These are phyloP conservation scores for Martiniozyma asiatica DNA, from an alignment of 1,139 yeast species.

Conservation along the genomic window DNA sequence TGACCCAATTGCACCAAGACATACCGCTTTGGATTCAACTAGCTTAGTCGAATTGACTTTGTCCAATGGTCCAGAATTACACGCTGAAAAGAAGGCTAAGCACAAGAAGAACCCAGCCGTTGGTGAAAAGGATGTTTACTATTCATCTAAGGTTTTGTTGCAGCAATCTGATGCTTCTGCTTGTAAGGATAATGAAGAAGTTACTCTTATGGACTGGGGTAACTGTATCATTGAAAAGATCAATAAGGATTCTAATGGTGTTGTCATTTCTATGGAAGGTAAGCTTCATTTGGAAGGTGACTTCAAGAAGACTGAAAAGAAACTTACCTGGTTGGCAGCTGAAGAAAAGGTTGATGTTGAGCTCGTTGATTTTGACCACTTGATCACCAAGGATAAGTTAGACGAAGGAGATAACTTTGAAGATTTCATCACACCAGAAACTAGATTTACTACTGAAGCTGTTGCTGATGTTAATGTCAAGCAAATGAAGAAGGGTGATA, in stretches of 20 bases:
- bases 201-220: constrained; percentile 99
- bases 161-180: constrained; percentile 87
- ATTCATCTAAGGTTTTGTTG: constrained; percentile 50
- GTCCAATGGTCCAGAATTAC: constrained; percentile 58
- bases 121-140: constrained; percentile 73
- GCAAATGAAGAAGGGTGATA: constrained; percentile 69
- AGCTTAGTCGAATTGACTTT: constrained; percentile 57
- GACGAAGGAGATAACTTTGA: constrained; percentile 93
- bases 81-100: constrained; percentile 67
- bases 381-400: constrained; percentile 89
- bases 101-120: constrained; percentile 93
- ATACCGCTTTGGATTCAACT: constrained; percentile 57
- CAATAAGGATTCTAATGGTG: constrained; percentile 38
- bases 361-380: constrained; percentile 86
- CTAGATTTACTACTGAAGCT: constrained; percentile 75
- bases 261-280: constrained; percentile 58
- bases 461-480: constrained; percentile 72
- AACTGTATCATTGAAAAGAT: constrained; percentile 73
- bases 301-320: constrained; percentile 92
- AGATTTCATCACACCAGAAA: constrained; percentile 79
- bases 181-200: constrained; percentile 63
- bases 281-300: constrained; percentile 90
- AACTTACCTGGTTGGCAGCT: constrained; percentile 91
- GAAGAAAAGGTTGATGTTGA: constrained; percentile 60
- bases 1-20: constrained; percentile 94